A percentile compares a stretch with the other conserved stretches of the same genome.
phyloP scores from a whole-genome alignment of 2,329 filamentous ascomycete species.

The Fusarium decemcellulare region DNA sequence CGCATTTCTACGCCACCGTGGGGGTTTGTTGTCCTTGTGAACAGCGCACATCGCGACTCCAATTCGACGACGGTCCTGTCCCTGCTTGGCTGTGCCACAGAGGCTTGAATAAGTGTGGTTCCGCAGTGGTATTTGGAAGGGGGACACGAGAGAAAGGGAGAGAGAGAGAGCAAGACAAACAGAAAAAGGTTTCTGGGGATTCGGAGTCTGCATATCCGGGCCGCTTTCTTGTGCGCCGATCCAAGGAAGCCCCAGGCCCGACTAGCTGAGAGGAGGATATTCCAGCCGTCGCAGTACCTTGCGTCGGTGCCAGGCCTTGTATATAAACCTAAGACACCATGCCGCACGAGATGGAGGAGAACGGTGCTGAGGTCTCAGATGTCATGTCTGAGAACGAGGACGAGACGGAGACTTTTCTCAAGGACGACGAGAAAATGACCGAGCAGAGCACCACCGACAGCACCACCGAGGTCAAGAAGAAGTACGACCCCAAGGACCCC shows the following conservation, averaged over 20 bases:
- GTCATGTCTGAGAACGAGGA: slow-evolving; percentile 72
- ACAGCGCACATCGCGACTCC: slow-evolving; percentile 30
- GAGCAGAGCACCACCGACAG: slow-evolving; percentile 63
- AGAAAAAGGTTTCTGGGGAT: slow-evolving; percentile 41
- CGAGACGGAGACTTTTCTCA: slow-evolving; percentile 60
- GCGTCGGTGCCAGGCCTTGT: slow-evolving; percentile 37
- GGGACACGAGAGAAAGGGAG: slow-evolving; percentile 36
- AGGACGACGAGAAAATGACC: slow-evolving; percentile 67
- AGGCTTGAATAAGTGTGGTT: slow-evolving; percentile 52
- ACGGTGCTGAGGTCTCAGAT: slow-evolving; percentile 70
- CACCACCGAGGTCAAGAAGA: slow-evolving; percentile 72
- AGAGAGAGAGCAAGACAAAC: slow-evolving; percentile 13
- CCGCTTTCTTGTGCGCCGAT: slow-evolving; percentile 44
- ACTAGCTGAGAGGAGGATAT: slow-evolving; percentile 42
- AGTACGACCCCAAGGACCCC: slow-evolving; percentile 89
- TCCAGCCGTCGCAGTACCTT: slow-evolving; percentile 38
- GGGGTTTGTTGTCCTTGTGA: slow-evolving; percentile 37
- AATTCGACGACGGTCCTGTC: slow-evolving; percentile 42
- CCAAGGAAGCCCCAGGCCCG: slow-evolving; percentile 31
- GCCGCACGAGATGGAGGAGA: slow-evolving; percentile 68
- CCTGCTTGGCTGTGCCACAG: slow-evolving; percentile 50
- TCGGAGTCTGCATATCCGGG: slow-evolving; percentile 52
- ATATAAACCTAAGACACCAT: slow-evolving; percentile 69
- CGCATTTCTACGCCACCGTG: slow-evolving; percentile 41
- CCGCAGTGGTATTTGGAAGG: slow-evolving; percentile 48